A percentile compares a stretch with the other conserved stretches of the same genome.
Evolutionary conservation across 1,139 yeast species (phyloP).

Genomic region (Sugiyamaella paludigena): DNA sequence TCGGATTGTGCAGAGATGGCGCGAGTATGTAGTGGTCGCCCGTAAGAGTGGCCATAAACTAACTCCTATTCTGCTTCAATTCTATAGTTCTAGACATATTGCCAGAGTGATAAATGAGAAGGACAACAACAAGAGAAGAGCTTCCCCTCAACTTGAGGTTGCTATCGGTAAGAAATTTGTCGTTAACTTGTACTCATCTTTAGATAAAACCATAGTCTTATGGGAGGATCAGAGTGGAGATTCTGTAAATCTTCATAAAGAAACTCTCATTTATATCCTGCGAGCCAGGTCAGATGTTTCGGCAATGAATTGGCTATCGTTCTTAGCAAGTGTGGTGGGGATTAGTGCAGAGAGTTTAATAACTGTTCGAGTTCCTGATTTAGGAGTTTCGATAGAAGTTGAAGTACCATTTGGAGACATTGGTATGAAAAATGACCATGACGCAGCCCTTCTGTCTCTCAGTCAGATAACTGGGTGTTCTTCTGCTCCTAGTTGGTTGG

Average conservation of each 20-base stretch:
- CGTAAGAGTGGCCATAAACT: slow-evolving; percentile 52
- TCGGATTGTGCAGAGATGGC: slow-evolving; percentile 68
- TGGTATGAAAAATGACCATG: background rate
- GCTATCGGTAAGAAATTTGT: slow-evolving; percentile 32
- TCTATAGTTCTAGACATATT: slow-evolving; percentile 52
- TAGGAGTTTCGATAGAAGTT: slow-evolving; percentile 48
- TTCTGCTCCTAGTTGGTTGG: slow-evolving; percentile 26
- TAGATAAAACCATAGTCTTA: slow-evolving; percentile 69
- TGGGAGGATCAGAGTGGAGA: slow-evolving; percentile 28
- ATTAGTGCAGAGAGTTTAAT: slow-evolving; percentile 33
- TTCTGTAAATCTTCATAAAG: slow-evolving; percentile 17
- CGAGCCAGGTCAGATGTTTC: slow-evolving; percentile 48
- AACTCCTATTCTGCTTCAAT: slow-evolving; percentile 57
- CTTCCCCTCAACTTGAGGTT: slow-evolving; percentile 28
- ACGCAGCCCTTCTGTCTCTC: slow-evolving; percentile 10
- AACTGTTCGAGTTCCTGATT: slow-evolving; percentile 51
- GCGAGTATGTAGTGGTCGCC: slow-evolving; percentile 66
- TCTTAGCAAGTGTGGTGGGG: slow-evolving; percentile 49
- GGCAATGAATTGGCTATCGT: slow-evolving; percentile 61
- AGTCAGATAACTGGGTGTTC: slow-evolving; percentile 13
- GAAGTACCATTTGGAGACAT: slow-evolving; percentile 38
- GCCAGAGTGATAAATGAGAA: slow-evolving; percentile 33
- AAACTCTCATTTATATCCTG: slow-evolving; percentile 49
- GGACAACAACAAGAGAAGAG: slow-evolving; percentile 35
- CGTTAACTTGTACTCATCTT: slow-evolving; percentile 57